These are phyloP conservation scores for Pythium grandisporangium DNA, from an alignment of 352 stramenopile genomes.

Conservation along the genomic window DNA sequence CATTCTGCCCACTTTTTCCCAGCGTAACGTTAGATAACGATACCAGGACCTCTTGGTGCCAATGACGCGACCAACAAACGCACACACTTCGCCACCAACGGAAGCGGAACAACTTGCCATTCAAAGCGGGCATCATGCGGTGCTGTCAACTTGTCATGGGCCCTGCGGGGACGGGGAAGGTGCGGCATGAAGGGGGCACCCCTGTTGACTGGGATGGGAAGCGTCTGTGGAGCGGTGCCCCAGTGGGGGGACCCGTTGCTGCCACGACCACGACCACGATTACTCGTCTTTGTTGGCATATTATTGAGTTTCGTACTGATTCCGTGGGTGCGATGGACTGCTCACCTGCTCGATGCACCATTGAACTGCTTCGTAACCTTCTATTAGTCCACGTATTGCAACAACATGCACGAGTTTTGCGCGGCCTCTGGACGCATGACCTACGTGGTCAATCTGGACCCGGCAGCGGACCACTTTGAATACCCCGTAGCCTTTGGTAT, in stretches of 20 bases:
- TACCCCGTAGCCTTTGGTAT: slow-evolving; percentile 86
- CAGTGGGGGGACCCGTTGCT: no score
- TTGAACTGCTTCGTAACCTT: not conserved
- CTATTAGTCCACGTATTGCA: slow-evolving; percentile 89
- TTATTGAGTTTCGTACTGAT: not conserved
- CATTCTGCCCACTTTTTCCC: no score
- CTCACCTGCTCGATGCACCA: no score
- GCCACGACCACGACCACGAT: no score
- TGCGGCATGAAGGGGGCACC: no score
- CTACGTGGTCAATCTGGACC: slow-evolving; percentile 97
- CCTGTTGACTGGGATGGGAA: no score
- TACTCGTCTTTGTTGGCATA: not conserved
- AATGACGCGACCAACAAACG: no score
- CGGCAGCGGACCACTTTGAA: slow-evolving; percentile 87
- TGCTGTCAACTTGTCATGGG: slow-evolving; percentile 90
- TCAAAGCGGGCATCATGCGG: slow-evolving; percentile 36
- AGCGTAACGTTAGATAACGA: no score
- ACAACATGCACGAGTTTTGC: slow-evolving; percentile 91
- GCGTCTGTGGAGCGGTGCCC: no score
- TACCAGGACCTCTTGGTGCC: no score
- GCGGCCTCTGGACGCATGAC: slow-evolving; percentile 77
- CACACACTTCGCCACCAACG: no score
- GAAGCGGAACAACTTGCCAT: no score
- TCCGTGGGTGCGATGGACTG: not conserved
- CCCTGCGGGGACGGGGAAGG: slow-evolving; percentile 87